Conservation (phyloP, 106 monocot genomes). For the Phalaenopsis equestris region DNA sequence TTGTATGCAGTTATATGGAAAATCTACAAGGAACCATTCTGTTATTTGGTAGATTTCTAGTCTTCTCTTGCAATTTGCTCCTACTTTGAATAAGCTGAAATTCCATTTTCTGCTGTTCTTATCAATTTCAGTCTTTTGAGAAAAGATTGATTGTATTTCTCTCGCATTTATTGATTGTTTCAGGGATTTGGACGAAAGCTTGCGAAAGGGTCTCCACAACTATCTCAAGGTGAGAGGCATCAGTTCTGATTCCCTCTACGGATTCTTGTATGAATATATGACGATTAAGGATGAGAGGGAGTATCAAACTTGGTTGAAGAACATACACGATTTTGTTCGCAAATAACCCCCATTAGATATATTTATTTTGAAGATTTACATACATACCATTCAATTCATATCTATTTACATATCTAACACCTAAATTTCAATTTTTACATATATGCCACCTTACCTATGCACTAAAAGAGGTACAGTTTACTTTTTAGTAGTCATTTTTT, state of each 20-base stretch:
- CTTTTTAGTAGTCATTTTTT: too few relatives aligned
- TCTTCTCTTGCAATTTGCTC: background rate
- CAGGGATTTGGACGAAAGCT: slow-evolving; percentile 67
- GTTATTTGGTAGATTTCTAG: background rate
- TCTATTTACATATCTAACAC: too few relatives aligned
- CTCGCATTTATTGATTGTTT: background rate
- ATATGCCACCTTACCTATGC: too few relatives aligned
- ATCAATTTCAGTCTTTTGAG: background rate
- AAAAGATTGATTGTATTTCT: background rate
- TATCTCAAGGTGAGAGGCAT: slow-evolving; percentile 60
- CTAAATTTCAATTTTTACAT: too few relatives aligned
- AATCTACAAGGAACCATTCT: background rate
- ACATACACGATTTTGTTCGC: slow-evolving; percentile 47
- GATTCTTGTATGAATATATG: slow-evolving; percentile 55
- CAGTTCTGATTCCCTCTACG: slow-evolving; percentile 23
- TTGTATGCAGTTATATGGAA: too few relatives aligned
- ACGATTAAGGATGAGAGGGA: slow-evolving; percentile 55
- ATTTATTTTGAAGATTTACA: background rate
- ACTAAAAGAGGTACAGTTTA: too few relatives aligned
- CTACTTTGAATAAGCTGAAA: too few relatives aligned
- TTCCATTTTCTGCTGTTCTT: too few relatives aligned
- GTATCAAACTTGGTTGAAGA: slow-evolving; percentile 54
- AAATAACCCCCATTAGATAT: slow-evolving; percentile 8
- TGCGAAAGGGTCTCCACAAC: slow-evolving; percentile 45
- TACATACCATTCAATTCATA: too few relatives aligned